Base-by-base conservation (phyloP, 2,329 filamentous ascomycete species). In the Allantophomopsis lycopodina region DNA sequence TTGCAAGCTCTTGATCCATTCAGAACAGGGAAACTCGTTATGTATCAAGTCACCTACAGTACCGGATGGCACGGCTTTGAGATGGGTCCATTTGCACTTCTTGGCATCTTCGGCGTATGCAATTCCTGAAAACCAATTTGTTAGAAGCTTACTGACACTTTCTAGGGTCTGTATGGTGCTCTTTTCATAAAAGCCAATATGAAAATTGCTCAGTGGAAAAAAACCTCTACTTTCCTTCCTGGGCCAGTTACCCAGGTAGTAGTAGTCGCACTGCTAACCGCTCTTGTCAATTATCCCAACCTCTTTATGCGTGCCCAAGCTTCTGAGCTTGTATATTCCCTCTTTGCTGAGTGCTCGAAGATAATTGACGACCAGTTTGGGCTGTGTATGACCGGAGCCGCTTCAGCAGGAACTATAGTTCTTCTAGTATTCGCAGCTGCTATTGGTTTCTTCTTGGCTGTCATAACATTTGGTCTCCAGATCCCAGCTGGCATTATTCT, bases 131-230 rank as follows among this genome's bases (percentile, higher is more conserved):
- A n/a, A n/a, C 13, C 2, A 2, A 16, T 8, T 28, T 12, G 3
- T 28, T 28, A 8, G 23, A 8, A 28, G 3, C 11, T 28, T 28
- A 28, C 7, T n/a, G 11, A 11, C 3, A 33, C 32, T 34, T 28
- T 10, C 13, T 38, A 73, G 69, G 91, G 91, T n/a, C 64, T 96
- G 2, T 96, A 94, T 51, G 91, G 91, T 7, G 89, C 85, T 2
- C 72, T 95, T 39, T 94, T 98, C 57, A 95, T 96, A 65, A 89
- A 87, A 53, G 66, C 86, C 43, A 98, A 98, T 61, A 93, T 95
- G 79, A 73, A 71, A 43, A 69, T 96, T 32, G 83, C 87, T 2
- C 67, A 72, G 49, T 93, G 85, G 79, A 83, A 88, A 53, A 82
- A 82, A 52, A 69, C 76, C 28, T 44, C 51, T 6, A 61, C 69